Conservation (phyloP, 2,329 filamentous ascomycete genomes). For the Cladorrhinum sp. region DNA sequence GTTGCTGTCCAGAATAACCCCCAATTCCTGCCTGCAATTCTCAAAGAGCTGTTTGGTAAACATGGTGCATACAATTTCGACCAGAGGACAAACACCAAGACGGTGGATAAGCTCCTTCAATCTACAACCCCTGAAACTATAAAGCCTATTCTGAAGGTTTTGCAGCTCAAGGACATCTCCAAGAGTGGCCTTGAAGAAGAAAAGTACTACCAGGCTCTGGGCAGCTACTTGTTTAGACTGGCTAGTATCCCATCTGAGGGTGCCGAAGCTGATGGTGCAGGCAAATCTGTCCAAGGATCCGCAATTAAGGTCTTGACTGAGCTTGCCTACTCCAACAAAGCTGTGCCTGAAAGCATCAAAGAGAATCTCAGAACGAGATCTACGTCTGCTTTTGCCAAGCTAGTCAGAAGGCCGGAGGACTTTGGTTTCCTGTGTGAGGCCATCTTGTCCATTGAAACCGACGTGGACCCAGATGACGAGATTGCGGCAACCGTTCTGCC, state of each 20-base stretch:
- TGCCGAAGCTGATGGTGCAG: conserved; percentile 31
- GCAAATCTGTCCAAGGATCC: conserved; percentile 38
- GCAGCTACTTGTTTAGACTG: conserved; percentile 53
- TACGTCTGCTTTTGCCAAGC: conserved; percentile 55
- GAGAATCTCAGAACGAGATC: conserved; percentile 56
- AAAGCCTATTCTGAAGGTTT: conserved; percentile 47
- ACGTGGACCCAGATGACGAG: conserved; percentile 49
- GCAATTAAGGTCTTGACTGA: conserved; percentile 53
- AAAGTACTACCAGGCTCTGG: conserved; percentile 48
- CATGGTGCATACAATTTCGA: conserved; percentile 79
- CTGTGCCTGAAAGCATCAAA: conserved; percentile 52
- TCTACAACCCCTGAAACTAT: conserved; percentile 56
- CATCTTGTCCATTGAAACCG: conserved; percentile 51
- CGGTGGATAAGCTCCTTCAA: conserved; percentile 70
- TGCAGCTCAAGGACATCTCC: conserved; percentile 40
- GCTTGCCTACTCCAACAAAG: conserved; percentile 52
- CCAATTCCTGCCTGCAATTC: conserved; percentile 55
- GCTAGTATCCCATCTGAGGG: conserved; percentile 39
- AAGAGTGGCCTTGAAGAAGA: conserved; percentile 36
- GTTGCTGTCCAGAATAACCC: conserved; percentile 60
- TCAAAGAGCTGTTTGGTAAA: conserved; percentile 66
- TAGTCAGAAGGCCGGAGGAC: conserved; percentile 53
- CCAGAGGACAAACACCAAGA: conserved; percentile 79
- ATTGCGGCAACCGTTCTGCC: conserved; percentile 53
- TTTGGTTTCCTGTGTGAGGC: conserved; percentile 53